Evolutionary conservation across 305 asterid species (phyloP), one percentile per base, ranked within the genome.

Genomic region (Rubia tinctorum): DNA sequence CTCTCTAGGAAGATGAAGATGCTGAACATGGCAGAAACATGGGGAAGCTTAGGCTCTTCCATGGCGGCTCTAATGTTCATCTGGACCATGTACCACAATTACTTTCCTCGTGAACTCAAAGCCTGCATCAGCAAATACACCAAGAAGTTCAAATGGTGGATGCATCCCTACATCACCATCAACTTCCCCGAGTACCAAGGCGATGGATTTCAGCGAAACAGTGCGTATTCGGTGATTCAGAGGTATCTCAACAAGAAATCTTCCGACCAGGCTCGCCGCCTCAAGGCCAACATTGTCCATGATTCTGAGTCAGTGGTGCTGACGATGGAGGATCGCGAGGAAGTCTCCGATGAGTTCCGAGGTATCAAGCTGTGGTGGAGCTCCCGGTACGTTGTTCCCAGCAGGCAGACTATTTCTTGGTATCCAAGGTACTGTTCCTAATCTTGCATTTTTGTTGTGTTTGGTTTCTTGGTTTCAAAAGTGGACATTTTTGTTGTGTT

Each of bases 151-250:
- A 15, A 7, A 49, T 49, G 18, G 8, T 49, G 6, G 8, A 4
- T 49, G 0, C 6, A 49, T 0, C 56, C 56, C 0, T 49, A 49
- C 56, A 49, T 49, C 18, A 7, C 5, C 1, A 49, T 49, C 56
- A 49, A 72, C 72, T 83, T 85, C 84, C 73, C 79, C 25, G 89
- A 85, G 76, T 85, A 75, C 76, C 68, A 84, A 15, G 56, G 56
- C 15, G 56, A 49, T 2, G 20, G 7, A 7, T 49, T 49, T 15
- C 56, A 49, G 56, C 56, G 56, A 7, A 14, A 20, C 56, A 18
- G 56, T 0, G 56, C 56, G 5, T 49, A 49, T 17, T 0, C 20
- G 20, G 56, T 20, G 20, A 49, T 49, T 4, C 56, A 49, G 56
- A 18, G 56, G 56, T 49, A 49, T 49, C 56, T 49, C 7, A 8